Evolutionary conservation across 306 rosid genomes (phyloP).

Genomic region (Datisca glomerata): DNA sequence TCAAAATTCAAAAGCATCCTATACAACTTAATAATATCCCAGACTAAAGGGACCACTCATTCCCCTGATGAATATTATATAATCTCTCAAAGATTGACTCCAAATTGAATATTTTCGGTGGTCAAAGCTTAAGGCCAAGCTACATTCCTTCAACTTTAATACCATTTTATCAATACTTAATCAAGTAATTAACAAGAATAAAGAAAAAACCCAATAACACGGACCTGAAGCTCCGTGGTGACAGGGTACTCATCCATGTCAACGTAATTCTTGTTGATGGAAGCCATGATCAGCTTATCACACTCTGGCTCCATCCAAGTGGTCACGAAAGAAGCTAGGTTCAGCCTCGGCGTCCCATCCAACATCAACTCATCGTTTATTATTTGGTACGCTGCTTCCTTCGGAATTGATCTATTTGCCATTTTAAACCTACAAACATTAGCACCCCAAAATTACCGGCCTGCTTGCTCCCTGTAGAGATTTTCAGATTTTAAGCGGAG

Average conservation of each 20-base stretch:
- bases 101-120: too few species aligned
- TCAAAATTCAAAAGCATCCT: too few species aligned
- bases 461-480: too few species aligned
- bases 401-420: slow-evolving; percentile 20
- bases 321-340: slow-evolving; percentile 49
- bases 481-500: too few species aligned
- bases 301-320: slow-evolving; percentile 81
- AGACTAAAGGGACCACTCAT: too few species aligned
- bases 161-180: too few species aligned
- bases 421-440: slow-evolving; percentile 17
- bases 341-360: slow-evolving; percentile 37
- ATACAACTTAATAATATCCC: too few species aligned
- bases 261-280: slow-evolving; percentile 80
- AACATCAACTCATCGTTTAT: slow-evolving; percentile 44
- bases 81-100: too few species aligned
- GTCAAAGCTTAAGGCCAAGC: too few species aligned
- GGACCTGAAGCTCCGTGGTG: slow-evolving; percentile 80
- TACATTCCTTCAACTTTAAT: too few species aligned
- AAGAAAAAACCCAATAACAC: not conserved
- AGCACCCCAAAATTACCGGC: not conserved
- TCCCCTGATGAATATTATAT: too few species aligned
- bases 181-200: too few species aligned
- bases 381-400: slow-evolving; percentile 40
- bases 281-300: slow-evolving; percentile 54
- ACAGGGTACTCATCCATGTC: slow-evolving; percentile 96